Conservation (phyloP, 2,329 filamentous ascomycete genomes). For the Pestalotiopsis sp. region DNA sequence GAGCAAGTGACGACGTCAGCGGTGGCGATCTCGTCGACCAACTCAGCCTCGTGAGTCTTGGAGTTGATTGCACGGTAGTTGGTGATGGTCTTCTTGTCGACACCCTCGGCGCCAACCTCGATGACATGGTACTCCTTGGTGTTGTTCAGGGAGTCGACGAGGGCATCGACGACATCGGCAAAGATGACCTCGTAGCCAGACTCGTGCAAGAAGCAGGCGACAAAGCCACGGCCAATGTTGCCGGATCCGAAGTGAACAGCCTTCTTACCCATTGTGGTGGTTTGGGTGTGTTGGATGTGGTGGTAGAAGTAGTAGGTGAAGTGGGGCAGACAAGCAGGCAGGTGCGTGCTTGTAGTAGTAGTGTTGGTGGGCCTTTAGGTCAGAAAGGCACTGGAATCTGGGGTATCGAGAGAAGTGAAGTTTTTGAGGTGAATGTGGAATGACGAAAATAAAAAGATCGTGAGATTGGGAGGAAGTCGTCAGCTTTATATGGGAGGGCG, state of each 20-base stretch:
- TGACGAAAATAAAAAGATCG: slow-evolving; percentile 7
- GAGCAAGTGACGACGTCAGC: slow-evolving; percentile 95
- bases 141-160: slow-evolving; percentile 80
- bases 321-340: background rate
- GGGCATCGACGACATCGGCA: slow-evolving; percentile 84
- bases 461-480: background rate
- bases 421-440: background rate
- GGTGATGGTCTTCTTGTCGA: slow-evolving; percentile 79
- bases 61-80: slow-evolving; percentile 99
- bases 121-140: slow-evolving; percentile 85
- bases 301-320: background rate
- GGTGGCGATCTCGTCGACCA: slow-evolving; percentile 82
- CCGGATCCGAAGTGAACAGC: slow-evolving; percentile 86
- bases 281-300: background rate
- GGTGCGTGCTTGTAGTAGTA: background rate
- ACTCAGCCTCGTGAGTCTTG: slow-evolving; percentile 77
- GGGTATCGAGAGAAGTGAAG: background rate
- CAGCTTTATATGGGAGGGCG: slow-evolving; percentile 9
- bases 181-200: slow-evolving; percentile 97
- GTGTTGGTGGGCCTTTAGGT: background rate
- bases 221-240: slow-evolving; percentile 85
- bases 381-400: background rate
- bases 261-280: slow-evolving; percentile 58
- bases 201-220: slow-evolving; percentile 90
- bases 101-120: slow-evolving; percentile 85